Evolutionary conservation across 176 grass and related monocot species (phyloP).

Genomic region (Metroxylon sagu): DNA sequence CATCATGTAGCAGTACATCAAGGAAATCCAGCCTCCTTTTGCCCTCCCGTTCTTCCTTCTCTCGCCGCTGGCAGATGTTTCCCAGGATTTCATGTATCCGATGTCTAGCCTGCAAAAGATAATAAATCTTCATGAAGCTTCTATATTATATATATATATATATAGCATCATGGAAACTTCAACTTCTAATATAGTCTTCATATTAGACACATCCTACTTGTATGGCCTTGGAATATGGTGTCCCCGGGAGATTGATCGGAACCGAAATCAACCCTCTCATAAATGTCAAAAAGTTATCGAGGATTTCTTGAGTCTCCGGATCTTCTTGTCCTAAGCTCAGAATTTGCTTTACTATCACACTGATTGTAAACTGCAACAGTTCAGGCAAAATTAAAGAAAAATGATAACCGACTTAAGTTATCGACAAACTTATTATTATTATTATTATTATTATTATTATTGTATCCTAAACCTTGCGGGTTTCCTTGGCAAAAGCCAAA

Average conservation of each 20-base stretch:
- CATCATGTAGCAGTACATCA: neutral
- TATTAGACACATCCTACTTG: neutral
- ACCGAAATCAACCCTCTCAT: slow-evolving; percentile 10
- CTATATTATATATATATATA: too few species aligned
- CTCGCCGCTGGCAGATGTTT: neutral
- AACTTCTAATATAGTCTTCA: neutral
- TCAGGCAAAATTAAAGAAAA: too few species aligned
- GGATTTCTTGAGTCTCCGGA: neutral
- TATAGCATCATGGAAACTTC: neutral
- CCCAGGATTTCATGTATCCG: slow-evolving; percentile 1
- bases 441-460: too few species aligned
- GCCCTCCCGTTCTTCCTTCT: neutral
- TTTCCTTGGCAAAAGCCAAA: slow-evolving; percentile 17
- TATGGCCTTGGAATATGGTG: slow-evolving; percentile 2
- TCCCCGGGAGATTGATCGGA: slow-evolving; percentile 6
- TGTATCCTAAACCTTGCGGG: slow-evolving; percentile 1
- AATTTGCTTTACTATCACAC: slow-evolving; percentile 13
- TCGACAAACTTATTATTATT: too few species aligned
- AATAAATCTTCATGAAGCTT: too few species aligned
- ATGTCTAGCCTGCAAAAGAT: neutral
- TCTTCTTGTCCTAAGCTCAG: slow-evolving; percentile 8
- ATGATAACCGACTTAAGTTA: too few species aligned
- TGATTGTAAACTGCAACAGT: slow-evolving; percentile 14
- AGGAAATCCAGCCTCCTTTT: slow-evolving; percentile 3
- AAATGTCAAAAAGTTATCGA: slow-evolving; percentile 3